Base-by-base conservation (phyloP, 129 eudicot genomes). In the Heracleum sosnowskyi region DNA sequence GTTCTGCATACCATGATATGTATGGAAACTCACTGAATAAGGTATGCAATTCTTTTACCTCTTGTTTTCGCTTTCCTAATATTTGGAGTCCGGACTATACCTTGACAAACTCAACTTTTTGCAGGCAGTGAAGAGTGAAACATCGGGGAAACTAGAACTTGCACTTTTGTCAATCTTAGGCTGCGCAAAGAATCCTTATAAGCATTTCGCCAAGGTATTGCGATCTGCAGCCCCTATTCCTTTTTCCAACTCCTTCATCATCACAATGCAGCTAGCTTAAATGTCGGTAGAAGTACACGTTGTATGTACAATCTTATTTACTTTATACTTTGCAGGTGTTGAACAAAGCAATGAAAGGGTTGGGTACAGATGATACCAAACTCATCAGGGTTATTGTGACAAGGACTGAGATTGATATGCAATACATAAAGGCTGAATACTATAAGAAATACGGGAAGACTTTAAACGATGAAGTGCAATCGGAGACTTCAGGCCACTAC, bases 331-430 rank as follows among this genome's bases (percentile, higher is more conserved):
- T 60, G 74, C 57, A 89, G 93, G 93, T 76, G 75, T 69, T 89
- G 8, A 76, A 66, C 75, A 86, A 80, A 73, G 87, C 93, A 1
- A 89, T 89, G 93, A 81, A 85, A 74, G 93, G 93, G 34, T 74
- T 89, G 75, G 93, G 93, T 74, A 89, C 93, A 1, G 63, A 86
- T 76, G 93, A 89, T 83, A 73, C 76, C 0, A 81, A 85, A 7
- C 93, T 89, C 42, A 89, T 86, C 73, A 84, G 93, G 82, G 89
- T 89, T 26, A 86, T 89, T 28, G 89, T 86, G 74, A 84, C 90
- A 40, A 86, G 93, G 77, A 79, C 90, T 4, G 93, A 89, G 86
- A 83, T 89, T 47, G 93, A 89, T 81, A 89, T 89, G 90, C 90
- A 89, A 62, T 85, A 89, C 45, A 89, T 89, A 57, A 89, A 86